Conservation (phyloP, 129 eudicot genomes). For the Gnaphalium uliginosum region DNA sequence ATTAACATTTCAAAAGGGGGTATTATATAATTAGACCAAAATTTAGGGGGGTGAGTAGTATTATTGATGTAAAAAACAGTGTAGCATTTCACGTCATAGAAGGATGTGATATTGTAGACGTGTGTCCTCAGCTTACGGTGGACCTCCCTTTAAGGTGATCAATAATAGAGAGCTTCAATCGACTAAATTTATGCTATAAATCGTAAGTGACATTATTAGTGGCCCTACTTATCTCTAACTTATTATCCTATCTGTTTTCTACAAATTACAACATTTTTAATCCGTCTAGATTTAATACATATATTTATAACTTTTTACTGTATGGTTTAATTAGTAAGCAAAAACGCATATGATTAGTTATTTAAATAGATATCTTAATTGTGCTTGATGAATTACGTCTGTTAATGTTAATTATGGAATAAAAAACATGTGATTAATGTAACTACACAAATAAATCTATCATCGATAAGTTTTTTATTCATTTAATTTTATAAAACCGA, state of each 20-base stretch:
- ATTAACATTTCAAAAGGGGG: neutral
- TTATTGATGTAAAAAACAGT: neutral
- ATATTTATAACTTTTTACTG: no score
- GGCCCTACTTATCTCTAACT: slow-evolving; percentile 35
- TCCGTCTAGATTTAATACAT: neutral
- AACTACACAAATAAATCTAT: neutral
- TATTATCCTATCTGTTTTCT: slow-evolving; percentile 27
- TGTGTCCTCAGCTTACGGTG: slow-evolving; percentile 34
- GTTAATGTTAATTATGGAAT: neutral
- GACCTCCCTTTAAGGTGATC: slow-evolving; percentile 31
- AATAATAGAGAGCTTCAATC: slow-evolving; percentile 42
- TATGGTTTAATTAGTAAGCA: no score
- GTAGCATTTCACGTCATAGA: slow-evolving; percentile 8
- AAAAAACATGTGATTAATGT: neutral
- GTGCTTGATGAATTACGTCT: no score
- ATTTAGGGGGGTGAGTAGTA: slow-evolving; percentile 5
- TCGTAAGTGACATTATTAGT: slow-evolving; percentile 27
- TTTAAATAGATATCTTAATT: neutral
- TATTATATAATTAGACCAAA: slow-evolving; percentile 4
- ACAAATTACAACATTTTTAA: neutral
- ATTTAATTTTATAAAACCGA: neutral
- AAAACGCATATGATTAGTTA: no score
- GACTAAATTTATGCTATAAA: slow-evolving; percentile 36
- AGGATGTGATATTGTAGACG: slow-evolving; percentile 25
- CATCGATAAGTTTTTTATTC: neutral